A percentile compares a stretch with the other conserved stretches of the same genome.
These are phyloP conservation scores for Immersiporthe knoxdaviesiana DNA, from an alignment of 2,329 filamentous ascomycete species.

Conservation along the genomic window DNA sequence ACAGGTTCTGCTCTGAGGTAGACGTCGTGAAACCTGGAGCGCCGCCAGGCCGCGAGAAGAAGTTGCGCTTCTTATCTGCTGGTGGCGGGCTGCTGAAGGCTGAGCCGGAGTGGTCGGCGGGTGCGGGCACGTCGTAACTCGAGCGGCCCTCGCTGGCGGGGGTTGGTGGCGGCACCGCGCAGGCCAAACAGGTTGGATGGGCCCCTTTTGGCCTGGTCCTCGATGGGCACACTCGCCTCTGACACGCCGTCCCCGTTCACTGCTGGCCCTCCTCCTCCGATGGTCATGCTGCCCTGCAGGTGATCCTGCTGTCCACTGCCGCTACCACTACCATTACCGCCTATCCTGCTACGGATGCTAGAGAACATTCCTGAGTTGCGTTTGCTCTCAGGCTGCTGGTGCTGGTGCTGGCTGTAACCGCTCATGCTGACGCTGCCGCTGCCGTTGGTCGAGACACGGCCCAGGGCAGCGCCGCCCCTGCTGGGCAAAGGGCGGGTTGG, in stretches of 20 bases:
- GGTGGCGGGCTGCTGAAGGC: slow-evolving; percentile 27
- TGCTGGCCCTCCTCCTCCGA: slow-evolving; percentile 8
- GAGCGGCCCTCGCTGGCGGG: slow-evolving; percentile 32
- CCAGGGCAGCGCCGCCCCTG: slow-evolving; percentile 17
- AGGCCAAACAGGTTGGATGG: slow-evolving; percentile 46
- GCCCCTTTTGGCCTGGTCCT: slow-evolving; percentile 45
- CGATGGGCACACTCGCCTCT: slow-evolving; percentile 45
- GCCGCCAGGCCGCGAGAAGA: slow-evolving; percentile 37
- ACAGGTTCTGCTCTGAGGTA: slow-evolving; percentile 22
- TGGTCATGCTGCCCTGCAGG: slow-evolving; percentile 23
- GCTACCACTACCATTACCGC: slow-evolving; percentile 36
- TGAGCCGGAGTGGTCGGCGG: slow-evolving; percentile 7
- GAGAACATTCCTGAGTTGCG: slow-evolving; percentile 54
- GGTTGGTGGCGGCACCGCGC: slow-evolving; percentile 13
- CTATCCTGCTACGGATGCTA: slow-evolving; percentile 51
- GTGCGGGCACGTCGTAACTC: slow-evolving; percentile 37
- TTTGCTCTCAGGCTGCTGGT: slow-evolving; percentile 39
- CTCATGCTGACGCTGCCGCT: slow-evolving; percentile 6
- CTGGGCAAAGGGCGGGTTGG: slow-evolving; percentile 31
- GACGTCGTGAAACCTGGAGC: slow-evolving; percentile 15
- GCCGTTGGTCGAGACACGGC: slow-evolving; percentile 28
- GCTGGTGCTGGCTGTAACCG: slow-evolving; percentile 16
- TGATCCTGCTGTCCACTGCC: no score
- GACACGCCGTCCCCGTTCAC: slow-evolving; percentile 46
- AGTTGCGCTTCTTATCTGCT: slow-evolving; percentile 33